Evolutionary conservation across 257 asterid species (phyloP).

Genomic region (Euphrasia confusa): DNA sequence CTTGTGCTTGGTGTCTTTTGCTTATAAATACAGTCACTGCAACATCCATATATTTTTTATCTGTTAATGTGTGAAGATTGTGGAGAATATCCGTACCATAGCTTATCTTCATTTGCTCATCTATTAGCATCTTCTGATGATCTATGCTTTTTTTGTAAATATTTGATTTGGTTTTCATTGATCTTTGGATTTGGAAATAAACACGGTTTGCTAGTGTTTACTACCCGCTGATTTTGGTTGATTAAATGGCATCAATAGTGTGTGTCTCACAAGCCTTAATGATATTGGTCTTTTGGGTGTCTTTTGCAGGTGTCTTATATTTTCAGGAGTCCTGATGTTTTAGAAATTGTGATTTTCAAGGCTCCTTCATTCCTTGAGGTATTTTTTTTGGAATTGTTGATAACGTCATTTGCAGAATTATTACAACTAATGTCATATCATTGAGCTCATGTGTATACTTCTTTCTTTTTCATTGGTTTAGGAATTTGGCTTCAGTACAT

Average conservation of each 20-base stretch:
- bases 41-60: background rate
- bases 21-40: background rate
- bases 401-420: background rate
- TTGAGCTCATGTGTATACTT: constrained; percentile 3
- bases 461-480: constrained; percentile 22
- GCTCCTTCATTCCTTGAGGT: constrained; percentile 90
- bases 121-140: background rate
- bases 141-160: background rate
- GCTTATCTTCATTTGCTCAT: background rate
- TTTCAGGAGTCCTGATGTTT: constrained; percentile 70
- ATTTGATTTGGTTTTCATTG: constrained; percentile 3
- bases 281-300: constrained; percentile 14
- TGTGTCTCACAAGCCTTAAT: constrained; percentile 8
- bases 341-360: constrained; percentile 79
- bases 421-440: constrained; percentile 7
- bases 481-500: constrained; percentile 57
- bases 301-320: constrained; percentile 72
- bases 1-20: background rate
- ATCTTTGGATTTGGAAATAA: constrained; percentile 5
- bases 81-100: background rate
- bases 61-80: constrained; percentile 5
- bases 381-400: constrained; percentile 10
- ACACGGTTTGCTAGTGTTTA: background rate
- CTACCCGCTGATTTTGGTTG: constrained; percentile 5
- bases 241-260: background rate